phyloP scores from a whole-genome alignment of 768 basidiomycete species.

The Wakefieldia striispora region DNA sequence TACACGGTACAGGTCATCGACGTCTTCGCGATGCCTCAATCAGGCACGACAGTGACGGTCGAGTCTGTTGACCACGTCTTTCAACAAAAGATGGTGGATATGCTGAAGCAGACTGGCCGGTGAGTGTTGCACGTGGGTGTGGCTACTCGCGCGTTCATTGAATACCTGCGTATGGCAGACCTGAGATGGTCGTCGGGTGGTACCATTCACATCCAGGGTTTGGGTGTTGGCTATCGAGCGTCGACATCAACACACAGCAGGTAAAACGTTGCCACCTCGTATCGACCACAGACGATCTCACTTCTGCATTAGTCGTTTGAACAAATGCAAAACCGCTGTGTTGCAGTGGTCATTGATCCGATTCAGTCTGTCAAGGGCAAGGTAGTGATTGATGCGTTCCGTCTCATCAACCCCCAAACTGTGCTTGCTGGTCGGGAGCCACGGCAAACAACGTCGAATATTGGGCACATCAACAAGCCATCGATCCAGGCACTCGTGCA shows the following conservation, averaged over 20 bases:
- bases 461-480: conserved; percentile 99
- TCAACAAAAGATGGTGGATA: conserved; percentile 97
- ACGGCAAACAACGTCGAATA: conserved; percentile 95
- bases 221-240: conserved; percentile 98
- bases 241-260: conserved; percentile 99
- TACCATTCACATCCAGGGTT: conserved; percentile 99
- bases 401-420: conserved; percentile 89
- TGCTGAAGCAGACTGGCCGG: conserved; percentile 99
- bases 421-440: conserved; percentile 93
- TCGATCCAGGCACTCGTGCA: conserved; percentile 98
- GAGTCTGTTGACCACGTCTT: conserved; percentile 99
- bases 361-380: conserved; percentile 99
- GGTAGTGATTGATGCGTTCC: conserved; percentile 98
- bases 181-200: conserved; percentile 99
- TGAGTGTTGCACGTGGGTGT: conserved; percentile 36
- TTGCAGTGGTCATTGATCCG: conserved; percentile 97
- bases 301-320: conserved; percentile 79
- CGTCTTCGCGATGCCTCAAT: conserved; percentile 99
- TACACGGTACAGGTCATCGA: conserved; percentile 94
- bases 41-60: conserved; percentile 95
- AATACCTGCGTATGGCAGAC: conserved; percentile 41
- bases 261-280: conserved; percentile 34
- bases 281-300: conserved; percentile 12
- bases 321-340: conserved; percentile 86
- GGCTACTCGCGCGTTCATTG: not conserved